A percentile compares a stretch with the other conserved stretches of the same genome.
These are phyloP conservation scores for Metschnikowia continentalis DNA, from an alignment of 805 yeast genomes.

Conservation along the genomic window DNA sequence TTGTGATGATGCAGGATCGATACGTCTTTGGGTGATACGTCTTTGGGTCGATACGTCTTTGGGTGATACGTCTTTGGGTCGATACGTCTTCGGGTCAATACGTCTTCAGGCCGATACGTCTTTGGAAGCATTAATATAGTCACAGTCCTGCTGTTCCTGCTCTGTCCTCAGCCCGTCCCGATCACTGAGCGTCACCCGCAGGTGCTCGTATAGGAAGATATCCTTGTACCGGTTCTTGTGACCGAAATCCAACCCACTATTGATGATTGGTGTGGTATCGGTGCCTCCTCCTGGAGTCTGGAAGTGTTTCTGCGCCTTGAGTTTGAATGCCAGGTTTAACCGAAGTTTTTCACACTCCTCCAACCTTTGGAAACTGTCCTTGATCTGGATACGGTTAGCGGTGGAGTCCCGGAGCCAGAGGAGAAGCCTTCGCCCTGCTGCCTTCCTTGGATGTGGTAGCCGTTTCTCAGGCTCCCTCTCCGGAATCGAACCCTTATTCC, in stretches of 20 bases:
- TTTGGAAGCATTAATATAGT: conserved; percentile 92
- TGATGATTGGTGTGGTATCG: conserved; percentile 40
- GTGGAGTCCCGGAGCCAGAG: conserved; percentile 13
- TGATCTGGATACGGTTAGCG: conserved; percentile 15
- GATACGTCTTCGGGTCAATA: no score
- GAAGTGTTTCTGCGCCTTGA: conserved; percentile 4
- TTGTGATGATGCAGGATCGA: no score
- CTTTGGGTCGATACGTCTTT: no score
- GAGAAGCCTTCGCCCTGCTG: no score
- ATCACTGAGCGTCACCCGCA: conserved; percentile 15
- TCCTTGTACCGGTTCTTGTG: conserved; percentile 21
- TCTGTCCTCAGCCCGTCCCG: background rate
- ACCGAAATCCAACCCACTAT: conserved; percentile 35
- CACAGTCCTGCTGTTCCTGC: conserved; percentile 25
- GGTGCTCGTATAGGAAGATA: conserved; percentile 18
- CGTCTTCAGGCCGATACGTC: no score
- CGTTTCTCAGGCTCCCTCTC: no score
- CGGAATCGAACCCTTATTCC: no score
- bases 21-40: no score
- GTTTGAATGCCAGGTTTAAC: conserved; percentile 35
- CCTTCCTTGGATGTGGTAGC: no score
- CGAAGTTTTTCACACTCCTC: conserved; percentile 71
- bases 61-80: no score
- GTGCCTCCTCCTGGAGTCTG: conserved; percentile 16
- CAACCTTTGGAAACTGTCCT: conserved; percentile 51